Percentiles rank a stretch among this genome's conserved stretches.
phyloP scores from a whole-genome alignment of 495 filamentous ascomycete species.

The Neurospora sp. region DNA sequence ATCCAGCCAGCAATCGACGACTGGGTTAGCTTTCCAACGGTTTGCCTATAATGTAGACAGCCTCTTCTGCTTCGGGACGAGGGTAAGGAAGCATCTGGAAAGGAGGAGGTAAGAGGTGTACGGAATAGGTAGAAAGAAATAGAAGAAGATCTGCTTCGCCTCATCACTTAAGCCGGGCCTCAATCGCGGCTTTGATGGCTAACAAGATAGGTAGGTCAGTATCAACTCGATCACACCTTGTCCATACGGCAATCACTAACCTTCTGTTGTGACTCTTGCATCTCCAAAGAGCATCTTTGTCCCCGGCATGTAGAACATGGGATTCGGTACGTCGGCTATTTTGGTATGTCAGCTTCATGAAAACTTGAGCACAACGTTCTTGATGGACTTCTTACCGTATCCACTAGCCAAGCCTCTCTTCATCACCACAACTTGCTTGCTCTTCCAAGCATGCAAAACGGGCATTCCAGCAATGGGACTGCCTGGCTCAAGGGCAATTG shows the following conservation, averaged over 20 bases:
- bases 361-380: neutral
- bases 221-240: neutral
- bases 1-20: neutral
- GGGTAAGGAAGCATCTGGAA: neutral
- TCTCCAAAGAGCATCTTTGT: slow-evolving; percentile 82
- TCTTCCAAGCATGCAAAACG: slow-evolving; percentile 80
- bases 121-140: neutral
- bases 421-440: slow-evolving; percentile 81
- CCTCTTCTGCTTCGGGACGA: neutral
- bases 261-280: slow-evolving; percentile 70
- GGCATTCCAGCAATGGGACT: slow-evolving; percentile 79
- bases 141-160: neutral
- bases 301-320: slow-evolving; percentile 78
- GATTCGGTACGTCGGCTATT: slow-evolving; percentile 63
- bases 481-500: slow-evolving; percentile 68
- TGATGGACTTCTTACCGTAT: slow-evolving; percentile 46
- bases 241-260: slow-evolving; percentile 23
- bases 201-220: slow-evolving; percentile 1
- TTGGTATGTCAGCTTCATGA: neutral
- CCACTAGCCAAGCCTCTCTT: slow-evolving; percentile 74
- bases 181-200: slow-evolving; percentile 45
- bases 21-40: neutral
- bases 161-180: slow-evolving; percentile 30
- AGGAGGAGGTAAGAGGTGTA: neutral
- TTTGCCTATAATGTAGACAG: neutral